Evolutionary conservation across 164 flowering plant genomes (phyloP), one percentile per base, ranked within the genome.

Genomic region (Nymphaea colorata): DNA sequence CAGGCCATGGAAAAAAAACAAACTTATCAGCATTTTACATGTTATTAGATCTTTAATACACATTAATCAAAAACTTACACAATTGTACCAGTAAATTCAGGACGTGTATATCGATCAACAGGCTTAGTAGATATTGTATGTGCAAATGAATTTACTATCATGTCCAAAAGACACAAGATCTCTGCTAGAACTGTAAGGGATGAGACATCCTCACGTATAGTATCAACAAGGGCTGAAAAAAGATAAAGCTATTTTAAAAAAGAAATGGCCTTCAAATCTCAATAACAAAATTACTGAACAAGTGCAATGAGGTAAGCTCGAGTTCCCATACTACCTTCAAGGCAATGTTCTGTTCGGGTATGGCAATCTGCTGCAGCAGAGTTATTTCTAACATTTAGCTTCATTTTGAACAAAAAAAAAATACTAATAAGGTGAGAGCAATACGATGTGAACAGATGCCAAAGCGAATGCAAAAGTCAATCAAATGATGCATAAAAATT

Each of bases 141-240:
- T 69, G 99, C 99, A 86, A 95, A 95, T 80, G 99, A 89, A 78
- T 92, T 92, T 25, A 92, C 97, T 78, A 90, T 84, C 98, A 95
- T 92, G 80, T 95, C 99, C 70, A 92, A 71, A 70, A 95, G 94
- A 82, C 99, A 95, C 59, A 95, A 79, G 69, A 83, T 87, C 79
- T 95, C 99, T 3, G 99, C 92, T 66, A 95, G 91, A 66, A 90
- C 68, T 25, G 96, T 92, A 71, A 95, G 97, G 43, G 75, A 81
- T 71, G 93, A 87, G 42, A 92, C 89, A 76, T 92, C 89, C 80
- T 84, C 83, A 70, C 96, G 76, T 72, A 90, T 83, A 66, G 85
- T 77, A 79, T 95, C 93, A 69, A 86, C 70, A 15, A 92, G 83
- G 18, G 79, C 99, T 92, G 90, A 73, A 83, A 41, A 61, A 43